Conservation (phyloP, 345 rosid species). For the Litchi chinensis region DNA sequence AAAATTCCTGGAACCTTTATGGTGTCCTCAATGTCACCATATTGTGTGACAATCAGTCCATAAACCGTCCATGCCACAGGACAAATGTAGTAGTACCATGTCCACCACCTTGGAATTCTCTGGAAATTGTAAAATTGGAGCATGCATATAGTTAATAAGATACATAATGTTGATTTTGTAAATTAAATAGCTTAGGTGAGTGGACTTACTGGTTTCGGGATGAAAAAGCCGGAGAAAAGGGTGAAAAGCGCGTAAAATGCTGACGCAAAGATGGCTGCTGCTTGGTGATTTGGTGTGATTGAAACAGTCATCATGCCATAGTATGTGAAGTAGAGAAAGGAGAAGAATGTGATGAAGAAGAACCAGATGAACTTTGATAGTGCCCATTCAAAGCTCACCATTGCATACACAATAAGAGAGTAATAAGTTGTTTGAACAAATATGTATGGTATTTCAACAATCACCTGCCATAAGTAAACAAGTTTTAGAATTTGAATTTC, state of each 20-base stretch:
- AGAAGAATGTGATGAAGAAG: constrained; percentile 74
- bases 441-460: constrained; percentile 68
- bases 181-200: background rate
- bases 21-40: constrained; percentile 49
- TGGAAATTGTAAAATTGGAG: constrained; percentile 21
- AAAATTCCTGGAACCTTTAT: constrained; percentile 48
- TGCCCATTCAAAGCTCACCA: constrained; percentile 81
- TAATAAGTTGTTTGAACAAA: constrained; percentile 63
- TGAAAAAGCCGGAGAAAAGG: constrained; percentile 85
- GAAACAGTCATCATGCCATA: constrained; percentile 95
- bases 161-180: background rate
- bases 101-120: constrained; percentile 88
- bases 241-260: constrained; percentile 75
- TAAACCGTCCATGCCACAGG: constrained; percentile 85
- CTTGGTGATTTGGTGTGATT: constrained; percentile 79
- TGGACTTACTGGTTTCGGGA: constrained; percentile 69
- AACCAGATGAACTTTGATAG: constrained; percentile 75
- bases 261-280: constrained; percentile 71
- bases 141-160: background rate
- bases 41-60: constrained; percentile 67
- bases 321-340: constrained; percentile 91
- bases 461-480: constrained; percentile 46
- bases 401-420: constrained; percentile 65
- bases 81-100: constrained; percentile 94
- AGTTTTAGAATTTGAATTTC: background rate